phyloP scores from a whole-genome alignment of 768 basidiomycete genomes.

The Aureoboletus auriporus region DNA sequence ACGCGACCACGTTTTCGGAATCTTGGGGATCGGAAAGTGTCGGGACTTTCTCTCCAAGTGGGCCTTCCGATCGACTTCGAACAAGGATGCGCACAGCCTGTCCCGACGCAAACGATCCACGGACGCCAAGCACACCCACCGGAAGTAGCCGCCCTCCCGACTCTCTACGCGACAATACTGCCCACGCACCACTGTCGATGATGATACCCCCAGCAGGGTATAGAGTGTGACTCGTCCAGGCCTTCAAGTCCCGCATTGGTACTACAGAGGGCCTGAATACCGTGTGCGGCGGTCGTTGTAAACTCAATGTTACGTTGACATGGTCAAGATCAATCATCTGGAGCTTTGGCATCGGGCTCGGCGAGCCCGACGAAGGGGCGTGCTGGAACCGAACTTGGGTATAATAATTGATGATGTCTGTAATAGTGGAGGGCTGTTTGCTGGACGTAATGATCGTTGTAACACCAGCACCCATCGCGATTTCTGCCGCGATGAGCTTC shows the following conservation, averaged over 20 bases:
- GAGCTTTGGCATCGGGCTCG: constrained; percentile 25
- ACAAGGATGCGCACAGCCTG: constrained; percentile 89
- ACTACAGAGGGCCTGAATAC: constrained; percentile 70
- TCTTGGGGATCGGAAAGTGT: constrained; percentile 18
- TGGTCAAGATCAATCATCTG: constrained; percentile 22
- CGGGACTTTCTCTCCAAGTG: constrained; percentile 24
- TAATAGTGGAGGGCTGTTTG: constrained; percentile 68
- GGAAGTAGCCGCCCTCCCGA: constrained; percentile 91
- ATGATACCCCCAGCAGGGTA: constrained; percentile 84
- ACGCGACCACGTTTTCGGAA: constrained; percentile 25
- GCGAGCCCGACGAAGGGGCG: constrained; percentile 31
- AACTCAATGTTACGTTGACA: constrained; percentile 18
- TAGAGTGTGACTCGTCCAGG: constrained; percentile 96
- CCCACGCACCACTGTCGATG: constrained; percentile 86
- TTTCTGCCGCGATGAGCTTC: constrained; percentile 96
- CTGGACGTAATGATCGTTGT: constrained; percentile 89
- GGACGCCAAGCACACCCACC: constrained; percentile 82
- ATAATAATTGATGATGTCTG: constrained; percentile 80
- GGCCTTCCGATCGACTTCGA: constrained; percentile 32
- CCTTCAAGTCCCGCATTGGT: constrained; percentile 84
- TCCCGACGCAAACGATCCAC: constrained; percentile 88
- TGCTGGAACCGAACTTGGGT: constrained; percentile 37
- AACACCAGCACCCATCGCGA: constrained; percentile 93
- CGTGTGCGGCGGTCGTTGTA: constrained; percentile 75
- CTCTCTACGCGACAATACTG: constrained; percentile 77